Percentiles rank a stretch among this genome's conserved stretches.
Conservation (phyloP, 2,329 filamentous ascomycete genomes). For the Corynespora cassiicola region DNA sequence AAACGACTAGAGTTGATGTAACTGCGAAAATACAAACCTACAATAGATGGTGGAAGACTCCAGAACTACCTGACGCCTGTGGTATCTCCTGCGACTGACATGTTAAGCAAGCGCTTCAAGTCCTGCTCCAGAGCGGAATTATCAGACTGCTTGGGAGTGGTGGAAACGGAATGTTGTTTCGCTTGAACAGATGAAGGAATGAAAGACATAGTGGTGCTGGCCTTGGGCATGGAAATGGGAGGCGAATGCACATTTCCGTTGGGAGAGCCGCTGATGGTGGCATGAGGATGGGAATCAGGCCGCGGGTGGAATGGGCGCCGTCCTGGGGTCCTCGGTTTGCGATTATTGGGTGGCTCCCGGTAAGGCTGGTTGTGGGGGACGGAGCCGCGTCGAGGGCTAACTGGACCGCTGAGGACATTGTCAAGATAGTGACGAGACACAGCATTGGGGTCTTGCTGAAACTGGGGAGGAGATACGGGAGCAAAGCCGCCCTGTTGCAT, state of each 20-base stretch:
- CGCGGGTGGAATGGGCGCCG: constrained; percentile 29
- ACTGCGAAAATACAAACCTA: constrained; percentile 17
- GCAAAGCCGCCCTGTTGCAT: constrained; percentile 30
- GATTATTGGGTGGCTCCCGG: constrained; percentile 29
- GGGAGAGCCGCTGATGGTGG: constrained; percentile 15
- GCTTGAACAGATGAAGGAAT: constrained; percentile 45
- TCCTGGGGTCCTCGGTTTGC: constrained; percentile 27
- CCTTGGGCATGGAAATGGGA: constrained; percentile 24
- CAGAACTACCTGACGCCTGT: constrained; percentile 28
- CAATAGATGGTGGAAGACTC: constrained; percentile 19
- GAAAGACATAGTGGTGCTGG: constrained; percentile 39
- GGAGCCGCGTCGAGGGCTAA: constrained; percentile 29
- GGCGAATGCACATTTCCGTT: constrained; percentile 14
- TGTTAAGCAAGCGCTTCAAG: constrained; percentile 44
- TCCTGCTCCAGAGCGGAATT: constrained; percentile 41
- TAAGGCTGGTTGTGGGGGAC: constrained; percentile 32
- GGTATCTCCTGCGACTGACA: constrained; percentile 27
- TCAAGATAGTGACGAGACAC: constrained; percentile 23
- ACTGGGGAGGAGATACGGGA: constrained; percentile 19
- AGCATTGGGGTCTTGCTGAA: constrained; percentile 26
- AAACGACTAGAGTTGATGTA: constrained; percentile 11
- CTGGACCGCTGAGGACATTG: constrained; percentile 17
- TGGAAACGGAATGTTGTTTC: constrained; percentile 31
- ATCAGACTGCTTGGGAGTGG: constrained; percentile 22
- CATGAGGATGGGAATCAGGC: constrained; percentile 27